phyloP scores from a whole-genome alignment of 177 flowering plant genomes.

The Vitis hybrid region DNA sequence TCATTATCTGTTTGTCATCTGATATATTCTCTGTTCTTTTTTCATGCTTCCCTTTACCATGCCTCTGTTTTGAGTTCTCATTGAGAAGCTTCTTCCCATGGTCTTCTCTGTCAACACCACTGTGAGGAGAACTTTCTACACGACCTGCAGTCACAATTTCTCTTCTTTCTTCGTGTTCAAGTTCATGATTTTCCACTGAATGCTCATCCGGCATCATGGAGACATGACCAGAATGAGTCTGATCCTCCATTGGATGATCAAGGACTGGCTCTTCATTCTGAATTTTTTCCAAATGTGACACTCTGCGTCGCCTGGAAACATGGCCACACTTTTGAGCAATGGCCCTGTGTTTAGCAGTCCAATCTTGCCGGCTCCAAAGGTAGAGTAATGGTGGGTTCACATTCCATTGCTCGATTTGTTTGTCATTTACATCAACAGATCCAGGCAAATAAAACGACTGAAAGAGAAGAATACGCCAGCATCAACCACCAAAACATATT shows the following conservation, averaged over 20 bases:
- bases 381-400: conserved; percentile 52
- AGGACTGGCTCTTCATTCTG: not conserved
- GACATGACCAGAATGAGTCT: conserved; percentile 17
- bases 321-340: conserved; percentile 60
- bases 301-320: conserved; percentile 10
- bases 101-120: conserved; percentile 9
- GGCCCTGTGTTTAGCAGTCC: conserved; percentile 45
- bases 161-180: conserved; percentile 10
- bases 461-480: conserved; percentile 1
- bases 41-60: not conserved
- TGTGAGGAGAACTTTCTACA: conserved; percentile 6
- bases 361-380: conserved; percentile 81
- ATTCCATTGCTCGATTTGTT: conserved; percentile 76
- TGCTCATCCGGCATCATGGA: conserved; percentile 22
- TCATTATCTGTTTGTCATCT: conserved; percentile 13
- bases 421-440: conserved; percentile 53
- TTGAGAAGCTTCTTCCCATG: conserved; percentile 10
- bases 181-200: conserved; percentile 20
- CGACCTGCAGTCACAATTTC: not conserved
- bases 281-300: conserved; percentile 12
- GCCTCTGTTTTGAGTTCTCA: conserved; percentile 15
- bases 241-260: conserved; percentile 21
- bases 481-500: conserved; percentile 10
- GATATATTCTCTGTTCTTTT: conserved; percentile 4
- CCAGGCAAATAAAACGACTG: conserved; percentile 88